Percentiles rank a stretch among this genome's conserved stretches.
phyloP scores from a whole-genome alignment of 148 eudicot species.

The Cornus suecica region DNA sequence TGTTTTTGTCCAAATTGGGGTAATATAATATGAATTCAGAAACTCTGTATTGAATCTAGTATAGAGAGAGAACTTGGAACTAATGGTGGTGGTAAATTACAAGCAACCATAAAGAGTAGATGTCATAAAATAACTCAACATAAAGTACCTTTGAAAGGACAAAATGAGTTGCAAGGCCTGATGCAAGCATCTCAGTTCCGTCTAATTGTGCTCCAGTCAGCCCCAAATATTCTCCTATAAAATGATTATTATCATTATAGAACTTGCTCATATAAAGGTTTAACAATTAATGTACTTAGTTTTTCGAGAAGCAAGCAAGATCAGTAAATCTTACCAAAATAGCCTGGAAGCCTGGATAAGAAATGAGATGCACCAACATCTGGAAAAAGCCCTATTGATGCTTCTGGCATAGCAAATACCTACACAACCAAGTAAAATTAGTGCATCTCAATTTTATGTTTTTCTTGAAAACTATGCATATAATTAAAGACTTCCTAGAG shows the following conservation, averaged over 20 bases:
- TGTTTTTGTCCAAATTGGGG: too few relatives aligned
- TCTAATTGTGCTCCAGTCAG: constrained; percentile 28
- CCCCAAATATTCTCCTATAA: constrained; percentile 35
- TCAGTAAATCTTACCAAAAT: constrained; percentile 23
- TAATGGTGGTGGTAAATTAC: too few relatives aligned
- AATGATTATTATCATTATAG: background rate
- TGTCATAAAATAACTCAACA: too few relatives aligned
- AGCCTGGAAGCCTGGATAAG: constrained; percentile 35
- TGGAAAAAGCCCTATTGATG: constrained; percentile 28
- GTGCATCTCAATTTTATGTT: too few relatives aligned
- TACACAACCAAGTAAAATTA: background rate
- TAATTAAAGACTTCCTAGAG: too few relatives aligned
- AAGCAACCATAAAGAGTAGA: too few relatives aligned
- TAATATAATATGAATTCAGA: too few relatives aligned
- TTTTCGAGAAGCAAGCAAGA: background rate
- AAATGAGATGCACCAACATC: constrained; percentile 42
- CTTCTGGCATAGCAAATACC: constrained; percentile 49
- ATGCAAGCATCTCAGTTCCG: constrained; percentile 36
- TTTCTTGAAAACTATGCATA: too few relatives aligned
- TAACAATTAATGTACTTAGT: background rate
- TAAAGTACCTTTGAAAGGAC: constrained; percentile 26
- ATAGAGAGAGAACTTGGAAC: too few relatives aligned
- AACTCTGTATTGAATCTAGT: too few relatives aligned
- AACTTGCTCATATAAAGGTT: background rate
- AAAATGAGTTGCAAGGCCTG: constrained; percentile 43